Conservation (phyloP, 495 filamentous ascomycete species). For the Penicillium silybi region DNA sequence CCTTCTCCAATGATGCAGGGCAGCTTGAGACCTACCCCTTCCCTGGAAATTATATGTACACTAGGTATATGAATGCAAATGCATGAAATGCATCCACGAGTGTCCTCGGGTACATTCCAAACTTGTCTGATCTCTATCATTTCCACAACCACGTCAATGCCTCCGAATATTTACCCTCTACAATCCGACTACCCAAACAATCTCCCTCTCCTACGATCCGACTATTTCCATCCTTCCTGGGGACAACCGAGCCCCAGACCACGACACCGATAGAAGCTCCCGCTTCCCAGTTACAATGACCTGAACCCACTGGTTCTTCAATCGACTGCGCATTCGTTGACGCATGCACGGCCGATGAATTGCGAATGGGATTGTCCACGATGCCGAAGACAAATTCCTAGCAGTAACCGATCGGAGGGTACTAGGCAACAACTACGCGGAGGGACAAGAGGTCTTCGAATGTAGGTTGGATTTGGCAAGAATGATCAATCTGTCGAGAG, state of each 20-base stretch:
- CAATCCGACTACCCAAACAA: not conserved
- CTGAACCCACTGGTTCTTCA: constrained; percentile 18
- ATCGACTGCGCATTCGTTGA: constrained; percentile 21
- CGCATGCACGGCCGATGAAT: constrained; percentile 21
- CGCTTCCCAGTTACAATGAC: constrained; percentile 18
- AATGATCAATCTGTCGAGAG: not conserved
- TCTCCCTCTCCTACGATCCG: not conserved
- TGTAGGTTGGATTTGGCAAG: not conserved
- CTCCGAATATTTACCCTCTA: not conserved
- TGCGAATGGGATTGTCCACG: constrained; percentile 11
- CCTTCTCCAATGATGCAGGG: not conserved
- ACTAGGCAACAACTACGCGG: not conserved
- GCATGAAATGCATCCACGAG: no score
- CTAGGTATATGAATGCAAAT: not conserved
- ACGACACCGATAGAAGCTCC: not conserved
- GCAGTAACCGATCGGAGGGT: not conserved
- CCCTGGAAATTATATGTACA: not conserved
- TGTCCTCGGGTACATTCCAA: no score
- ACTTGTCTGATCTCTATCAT: no score
- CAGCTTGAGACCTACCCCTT: not conserved
- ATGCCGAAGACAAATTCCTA: constrained; percentile 6
- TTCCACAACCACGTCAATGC: not conserved
- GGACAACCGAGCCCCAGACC: not conserved
- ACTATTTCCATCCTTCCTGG: not conserved
- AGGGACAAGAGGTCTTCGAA: not conserved